A percentile compares a stretch with the other conserved stretches of the same genome.
phyloP scores from a whole-genome alignment of 129 eudicot species.

The Artemisia argyi region DNA sequence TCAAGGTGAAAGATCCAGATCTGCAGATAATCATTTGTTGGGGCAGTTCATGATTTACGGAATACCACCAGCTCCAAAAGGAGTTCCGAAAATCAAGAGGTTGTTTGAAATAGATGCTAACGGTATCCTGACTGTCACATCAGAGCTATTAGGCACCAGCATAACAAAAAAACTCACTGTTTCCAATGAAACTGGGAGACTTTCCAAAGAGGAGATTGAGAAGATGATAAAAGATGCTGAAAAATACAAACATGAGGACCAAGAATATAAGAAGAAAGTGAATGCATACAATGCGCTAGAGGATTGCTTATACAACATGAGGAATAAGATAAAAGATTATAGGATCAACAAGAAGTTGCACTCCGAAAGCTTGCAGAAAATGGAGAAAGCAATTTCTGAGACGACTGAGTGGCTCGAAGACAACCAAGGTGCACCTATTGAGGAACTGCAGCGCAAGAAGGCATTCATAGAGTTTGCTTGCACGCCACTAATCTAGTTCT shows the following conservation, averaged over 20 bases:
- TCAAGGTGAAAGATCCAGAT: background rate
- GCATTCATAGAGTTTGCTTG: constrained; percentile 11
- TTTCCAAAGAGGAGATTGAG: too few species aligned
- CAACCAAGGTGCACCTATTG: constrained; percentile 3
- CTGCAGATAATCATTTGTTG: background rate
- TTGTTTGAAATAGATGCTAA: background rate
- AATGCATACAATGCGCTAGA: constrained; percentile 15
- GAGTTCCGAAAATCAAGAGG: background rate
- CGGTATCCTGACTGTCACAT: background rate
- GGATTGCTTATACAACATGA: constrained; percentile 16
- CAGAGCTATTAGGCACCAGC: background rate
- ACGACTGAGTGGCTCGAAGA: constrained; percentile 16
- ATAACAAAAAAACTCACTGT: background rate
- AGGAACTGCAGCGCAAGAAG: constrained; percentile 10
- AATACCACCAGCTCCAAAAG: background rate
- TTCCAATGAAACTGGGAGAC: background rate
- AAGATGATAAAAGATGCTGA: too few species aligned
- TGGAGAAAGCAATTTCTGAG: constrained; percentile 18
- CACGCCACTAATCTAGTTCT: background rate
- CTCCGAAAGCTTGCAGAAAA: background rate
- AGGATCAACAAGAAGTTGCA: background rate
- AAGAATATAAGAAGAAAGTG: constrained; percentile 4
- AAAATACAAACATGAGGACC: constrained; percentile 21
- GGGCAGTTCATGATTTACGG: background rate
- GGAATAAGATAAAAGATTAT: constrained; percentile 17